These are phyloP conservation scores for Baudoinia panamericana DNA, from an alignment of 495 filamentous ascomycete species.

Conservation along the genomic window DNA sequence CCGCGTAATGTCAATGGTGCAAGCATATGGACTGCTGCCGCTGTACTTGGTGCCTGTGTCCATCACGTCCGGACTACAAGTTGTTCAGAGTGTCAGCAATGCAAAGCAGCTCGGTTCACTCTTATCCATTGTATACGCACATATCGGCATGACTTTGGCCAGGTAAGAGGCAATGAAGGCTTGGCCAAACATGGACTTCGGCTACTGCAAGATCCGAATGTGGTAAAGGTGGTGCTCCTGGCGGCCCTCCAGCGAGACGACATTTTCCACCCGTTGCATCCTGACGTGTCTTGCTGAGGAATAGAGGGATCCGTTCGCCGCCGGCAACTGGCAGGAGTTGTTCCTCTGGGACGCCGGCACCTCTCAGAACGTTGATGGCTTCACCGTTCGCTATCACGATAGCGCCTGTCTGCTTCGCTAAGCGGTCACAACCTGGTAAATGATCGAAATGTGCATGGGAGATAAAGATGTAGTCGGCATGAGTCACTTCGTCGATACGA, in stretches of 20 bases:
- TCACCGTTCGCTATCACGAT: constrained; percentile 3
- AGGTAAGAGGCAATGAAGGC: not conserved
- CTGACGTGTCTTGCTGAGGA: not conserved
- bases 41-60: constrained; percentile 5
- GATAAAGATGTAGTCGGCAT: constrained; percentile 8
- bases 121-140: not conserved
- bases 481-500: not conserved
- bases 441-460: constrained; percentile 9
- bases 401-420: constrained; percentile 5
- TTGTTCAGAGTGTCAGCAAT: not conserved
- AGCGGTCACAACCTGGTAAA: constrained; percentile 3
- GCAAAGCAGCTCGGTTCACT: not conserved
- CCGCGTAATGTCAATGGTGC: constrained; percentile 5
- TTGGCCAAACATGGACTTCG: not conserved
- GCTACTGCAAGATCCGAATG: not conserved
- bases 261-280: not conserved
- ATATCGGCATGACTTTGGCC: not conserved
- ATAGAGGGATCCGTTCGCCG: constrained; percentile 5
- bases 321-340: constrained; percentile 5
- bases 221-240: not conserved
- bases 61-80: constrained; percentile 1
- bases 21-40: not conserved
- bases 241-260: not conserved
- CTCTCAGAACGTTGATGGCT: constrained; percentile 1
- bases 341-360: constrained; percentile 4